Conservation (phyloP, 441 rosid species). For the Pelargonium citronellum region DNA sequence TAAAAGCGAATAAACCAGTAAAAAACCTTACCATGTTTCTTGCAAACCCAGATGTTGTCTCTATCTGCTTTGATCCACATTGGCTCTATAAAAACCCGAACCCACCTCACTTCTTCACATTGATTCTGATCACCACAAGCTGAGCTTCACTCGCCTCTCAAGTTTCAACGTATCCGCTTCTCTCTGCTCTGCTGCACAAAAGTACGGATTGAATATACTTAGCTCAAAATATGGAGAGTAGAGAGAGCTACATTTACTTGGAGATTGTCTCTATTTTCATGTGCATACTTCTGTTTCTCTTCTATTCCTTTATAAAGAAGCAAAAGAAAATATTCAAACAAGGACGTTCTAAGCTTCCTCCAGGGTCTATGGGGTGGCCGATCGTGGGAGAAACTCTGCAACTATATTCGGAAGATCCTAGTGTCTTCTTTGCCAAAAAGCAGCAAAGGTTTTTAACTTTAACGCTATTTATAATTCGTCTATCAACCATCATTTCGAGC, state of each 20-base stretch:
- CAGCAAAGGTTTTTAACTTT: conserved; percentile 2
- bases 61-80: too few species aligned
- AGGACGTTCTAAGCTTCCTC: conserved; percentile 1
- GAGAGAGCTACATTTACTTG: neutral
- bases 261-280: neutral
- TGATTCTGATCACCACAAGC: too few species aligned
- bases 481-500: neutral
- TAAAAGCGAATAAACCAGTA: too few species aligned
- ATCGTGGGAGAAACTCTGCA: neutral
- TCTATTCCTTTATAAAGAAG: neutral
- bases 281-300: neutral
- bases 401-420: neutral
- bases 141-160: too few species aligned
- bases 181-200: too few species aligned
- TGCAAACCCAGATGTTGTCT: too few species aligned
- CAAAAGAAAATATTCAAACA: neutral
- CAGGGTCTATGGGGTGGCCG: conserved; percentile 3
- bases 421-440: neutral
- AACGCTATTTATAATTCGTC: neutral
- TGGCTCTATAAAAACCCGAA: too few species aligned
- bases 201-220: too few species aligned
- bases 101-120: too few species aligned
- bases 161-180: too few species aligned
- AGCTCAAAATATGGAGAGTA: too few species aligned
- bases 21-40: too few species aligned